phyloP scores from a whole-genome alignment of 2,329 filamentous ascomycete genomes.

The Torrubiellomyces zombiae region DNA sequence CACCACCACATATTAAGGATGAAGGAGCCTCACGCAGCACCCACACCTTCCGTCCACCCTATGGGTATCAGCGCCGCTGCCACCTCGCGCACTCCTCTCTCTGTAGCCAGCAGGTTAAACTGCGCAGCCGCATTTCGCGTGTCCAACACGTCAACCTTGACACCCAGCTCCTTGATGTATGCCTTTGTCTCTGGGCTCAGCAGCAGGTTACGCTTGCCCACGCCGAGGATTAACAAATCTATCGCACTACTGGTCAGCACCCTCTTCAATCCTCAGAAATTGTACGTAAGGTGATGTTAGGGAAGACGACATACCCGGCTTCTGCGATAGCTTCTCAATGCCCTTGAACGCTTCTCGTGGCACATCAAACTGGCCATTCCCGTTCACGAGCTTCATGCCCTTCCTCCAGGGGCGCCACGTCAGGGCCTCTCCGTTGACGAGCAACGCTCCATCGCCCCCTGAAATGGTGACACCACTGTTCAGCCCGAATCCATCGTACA shows the following conservation, averaged over 20 bases:
- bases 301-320: slow-evolving; percentile 49
- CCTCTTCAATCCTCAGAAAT: too few relatives aligned
- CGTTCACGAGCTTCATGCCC: slow-evolving; percentile 43
- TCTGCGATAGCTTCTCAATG: slow-evolving; percentile 66
- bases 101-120: slow-evolving; percentile 90
- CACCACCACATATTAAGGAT: too few relatives aligned
- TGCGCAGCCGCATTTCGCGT: slow-evolving; percentile 87
- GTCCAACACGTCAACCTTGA: slow-evolving; percentile 77
- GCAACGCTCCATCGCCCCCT: slow-evolving; percentile 54
- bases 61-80: slow-evolving; percentile 78
- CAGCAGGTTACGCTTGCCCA: slow-evolving; percentile 60
- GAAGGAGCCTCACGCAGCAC: slow-evolving; percentile 18
- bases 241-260: too few relatives aligned
- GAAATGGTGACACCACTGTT: slow-evolving; percentile 61
- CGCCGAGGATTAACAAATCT: slow-evolving; percentile 83
- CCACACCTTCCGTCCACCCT: slow-evolving; percentile 54
- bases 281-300: slow-evolving; percentile 1
- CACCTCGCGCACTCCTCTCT: slow-evolving; percentile 70
- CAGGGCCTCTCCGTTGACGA: slow-evolving; percentile 80
- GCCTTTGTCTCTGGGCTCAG: slow-evolving; percentile 58
- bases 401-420: slow-evolving; percentile 67
- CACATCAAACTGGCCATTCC: slow-evolving; percentile 69
- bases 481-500: slow-evolving; percentile 68
- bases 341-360: slow-evolving; percentile 54
- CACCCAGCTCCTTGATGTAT: slow-evolving; percentile 60